Base-by-base conservation (phyloP, 2,329 filamentous ascomycete species). In the Exophiala spinifera region DNA sequence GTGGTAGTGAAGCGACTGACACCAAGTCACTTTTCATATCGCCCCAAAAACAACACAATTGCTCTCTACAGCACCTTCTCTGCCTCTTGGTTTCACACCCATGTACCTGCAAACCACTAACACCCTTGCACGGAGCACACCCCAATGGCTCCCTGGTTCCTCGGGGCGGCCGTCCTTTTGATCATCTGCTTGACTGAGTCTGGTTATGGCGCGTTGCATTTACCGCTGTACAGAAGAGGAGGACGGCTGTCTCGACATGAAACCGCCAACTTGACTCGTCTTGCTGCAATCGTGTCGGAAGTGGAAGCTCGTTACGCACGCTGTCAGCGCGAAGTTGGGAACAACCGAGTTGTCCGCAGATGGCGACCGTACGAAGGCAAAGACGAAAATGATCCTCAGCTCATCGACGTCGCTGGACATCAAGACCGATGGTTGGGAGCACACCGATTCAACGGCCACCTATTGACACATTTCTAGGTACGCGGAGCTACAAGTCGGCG, bases 301-400 rank as follows among this genome's bases (percentile, higher is more conserved):
- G 57, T 54, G 8, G 65, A 67, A 43, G 54, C 49, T n/a, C 56
- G 63, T 46, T 67, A 68, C 54, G 60, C 63, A 28, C 56, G 63
- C 2, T 66, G 60, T 34, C 56, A 62, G 23, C 55, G 67, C 37
- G 64, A 63, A 43, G 55, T 67, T 13, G 60, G 63, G 13, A 64
- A 63, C 7, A 68, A 70, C 43, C 64, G 62, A 17, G 46, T 69
- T 11, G 62, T 68, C 21, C 56, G 67, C 28, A 63, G 59, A 34
- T 65, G 66, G 45, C 63, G 62, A 28, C 33, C 42, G 6, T 52
- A 58, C 21, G 54, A 40, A 8, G 44, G 23, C 17, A 56, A 59
- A 10, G 64, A 62, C n/a, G 50, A 56, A 42, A 59, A 64, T 39
- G 53, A 59, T 42, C 49, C 49, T 6, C 31, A 58, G 5, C 31